Percentiles rank a stretch among this genome's conserved stretches.
These are phyloP conservation scores for Leucoagaricus sp. DNA, from an alignment of 1,284 basidiomycete species.

Conservation along the genomic window DNA sequence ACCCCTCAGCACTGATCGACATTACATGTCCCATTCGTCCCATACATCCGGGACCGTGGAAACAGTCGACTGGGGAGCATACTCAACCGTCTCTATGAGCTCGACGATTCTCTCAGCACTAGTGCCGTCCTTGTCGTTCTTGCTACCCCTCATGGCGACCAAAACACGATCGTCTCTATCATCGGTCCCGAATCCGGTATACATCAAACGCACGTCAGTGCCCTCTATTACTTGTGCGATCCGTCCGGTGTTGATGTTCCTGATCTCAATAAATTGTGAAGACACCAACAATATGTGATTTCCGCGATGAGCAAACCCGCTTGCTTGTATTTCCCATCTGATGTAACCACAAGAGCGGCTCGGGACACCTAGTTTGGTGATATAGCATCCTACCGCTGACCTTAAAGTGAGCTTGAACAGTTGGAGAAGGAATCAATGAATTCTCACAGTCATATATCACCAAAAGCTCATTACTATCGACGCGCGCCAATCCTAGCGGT, in stretches of 20 bases:
- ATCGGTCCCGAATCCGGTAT: constrained; percentile 35
- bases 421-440: background rate
- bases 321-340: constrained; percentile 73
- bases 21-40: constrained; percentile 74
- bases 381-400: constrained; percentile 67
- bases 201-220: constrained; percentile 62
- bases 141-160: constrained; percentile 57
- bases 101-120: constrained; percentile 65
- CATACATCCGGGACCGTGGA: constrained; percentile 43
- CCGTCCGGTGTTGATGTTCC: constrained; percentile 58
- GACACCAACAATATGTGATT: constrained; percentile 72
- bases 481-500: constrained; percentile 66
- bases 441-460: constrained; percentile 71
- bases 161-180: constrained; percentile 51
- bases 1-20: background rate
- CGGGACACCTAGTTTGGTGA: constrained; percentile 67
- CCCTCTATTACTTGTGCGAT: constrained; percentile 78
- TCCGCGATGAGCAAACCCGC: constrained; percentile 57
- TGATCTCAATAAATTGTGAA: constrained; percentile 69
- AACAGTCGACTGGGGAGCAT: constrained; percentile 37
- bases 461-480: constrained; percentile 58
- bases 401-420: background rate
- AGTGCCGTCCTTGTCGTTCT: constrained; percentile 51
- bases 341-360: constrained; percentile 61
- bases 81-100: constrained; percentile 65